Evolutionary conservation across 1,284 basidiomycete genomes (phyloP).

Genomic region (Cryptococcus depauperatus): DNA sequence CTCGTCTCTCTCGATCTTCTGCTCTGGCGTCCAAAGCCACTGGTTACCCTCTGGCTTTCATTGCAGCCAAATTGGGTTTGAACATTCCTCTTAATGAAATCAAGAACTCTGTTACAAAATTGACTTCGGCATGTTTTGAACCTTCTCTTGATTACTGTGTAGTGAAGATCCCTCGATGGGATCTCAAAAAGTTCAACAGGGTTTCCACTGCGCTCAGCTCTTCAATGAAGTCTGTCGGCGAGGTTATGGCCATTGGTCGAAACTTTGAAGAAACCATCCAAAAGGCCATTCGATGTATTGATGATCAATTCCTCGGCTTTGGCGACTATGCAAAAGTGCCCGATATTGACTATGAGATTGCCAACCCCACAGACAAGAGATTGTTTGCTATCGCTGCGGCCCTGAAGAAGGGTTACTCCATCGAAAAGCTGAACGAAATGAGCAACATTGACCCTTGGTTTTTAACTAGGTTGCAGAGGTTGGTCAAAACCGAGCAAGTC

Average conservation of each 20-base stretch:
- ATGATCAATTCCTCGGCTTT: constrained; percentile 67
- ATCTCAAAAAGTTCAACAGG: constrained; percentile 93
- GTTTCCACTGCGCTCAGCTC: constrained; percentile 94
- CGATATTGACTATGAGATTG: constrained; percentile 71
- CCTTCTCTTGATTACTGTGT: constrained; percentile 99
- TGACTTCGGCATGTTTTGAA: constrained; percentile 98
- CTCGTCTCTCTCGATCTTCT: constrained; percentile 63
- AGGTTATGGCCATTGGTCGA: constrained; percentile 99
- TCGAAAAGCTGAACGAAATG: constrained; percentile 81
- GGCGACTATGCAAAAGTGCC: constrained; percentile 59
- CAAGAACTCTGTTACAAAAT: constrained; percentile 98
- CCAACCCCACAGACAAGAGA: constrained; percentile 65
- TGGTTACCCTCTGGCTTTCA: constrained; percentile 97
- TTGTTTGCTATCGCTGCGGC: constrained; percentile 89
- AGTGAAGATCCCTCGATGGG: constrained; percentile 99
- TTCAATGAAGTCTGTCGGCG: constrained; percentile 98
- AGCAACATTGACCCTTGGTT: constrained; percentile 99
- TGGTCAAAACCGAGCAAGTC: constrained; percentile 69
- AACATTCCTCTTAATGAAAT: constrained; percentile 96
- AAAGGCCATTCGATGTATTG: constrained; percentile 96
- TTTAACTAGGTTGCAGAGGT: constrained; percentile 88
- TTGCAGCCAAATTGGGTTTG: constrained; percentile 98
- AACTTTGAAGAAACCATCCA: constrained; percentile 98
- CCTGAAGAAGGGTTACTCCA: constrained; percentile 82
- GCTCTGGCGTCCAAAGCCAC: constrained; percentile 98